Percentiles rank a stretch among this genome's conserved stretches.
Evolutionary conservation across 176 grass and related monocot species (phyloP).

Genomic region (Musa itinerans): DNA sequence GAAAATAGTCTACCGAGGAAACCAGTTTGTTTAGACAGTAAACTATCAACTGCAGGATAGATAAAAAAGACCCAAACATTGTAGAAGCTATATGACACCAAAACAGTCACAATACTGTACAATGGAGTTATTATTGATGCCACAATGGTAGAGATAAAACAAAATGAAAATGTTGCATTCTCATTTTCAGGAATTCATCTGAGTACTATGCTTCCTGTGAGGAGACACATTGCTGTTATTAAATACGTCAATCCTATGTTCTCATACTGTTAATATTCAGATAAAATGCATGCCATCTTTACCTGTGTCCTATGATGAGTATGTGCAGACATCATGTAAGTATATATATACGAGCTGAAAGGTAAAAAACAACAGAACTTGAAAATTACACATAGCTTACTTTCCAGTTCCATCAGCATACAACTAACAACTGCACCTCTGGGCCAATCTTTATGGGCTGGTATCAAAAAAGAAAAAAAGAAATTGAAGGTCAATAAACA

Average conservation of each 20-base stretch:
- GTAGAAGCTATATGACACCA: no score
- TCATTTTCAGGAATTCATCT: background rate
- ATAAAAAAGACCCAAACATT: no score
- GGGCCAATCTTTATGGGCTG: slow-evolving; percentile 60
- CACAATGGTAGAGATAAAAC: background rate
- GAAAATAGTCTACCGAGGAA: background rate
- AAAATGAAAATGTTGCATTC: background rate
- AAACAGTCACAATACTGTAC: no score
- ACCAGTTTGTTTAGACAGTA: background rate
- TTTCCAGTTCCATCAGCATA: slow-evolving; percentile 35
- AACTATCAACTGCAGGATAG: background rate
- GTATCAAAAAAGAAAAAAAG: slow-evolving; percentile 11
- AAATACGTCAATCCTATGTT: background rate
- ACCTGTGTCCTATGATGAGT: no score
- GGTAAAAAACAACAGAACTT: background rate
- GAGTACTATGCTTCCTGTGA: no score
- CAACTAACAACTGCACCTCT: slow-evolving; percentile 32
- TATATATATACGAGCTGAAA: background rate
- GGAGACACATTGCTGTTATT: no score
- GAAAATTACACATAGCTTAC: slow-evolving; percentile 32
- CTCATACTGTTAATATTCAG: background rate
- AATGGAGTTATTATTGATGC: background rate
- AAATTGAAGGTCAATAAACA: background rate
- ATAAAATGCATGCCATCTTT: no score
- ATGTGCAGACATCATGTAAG: no score